Evolutionary conservation across 2,329 filamentous ascomycete genomes (phyloP), one percentile per base, ranked within the genome.

Genomic region (Lachnellula willkommii): DNA sequence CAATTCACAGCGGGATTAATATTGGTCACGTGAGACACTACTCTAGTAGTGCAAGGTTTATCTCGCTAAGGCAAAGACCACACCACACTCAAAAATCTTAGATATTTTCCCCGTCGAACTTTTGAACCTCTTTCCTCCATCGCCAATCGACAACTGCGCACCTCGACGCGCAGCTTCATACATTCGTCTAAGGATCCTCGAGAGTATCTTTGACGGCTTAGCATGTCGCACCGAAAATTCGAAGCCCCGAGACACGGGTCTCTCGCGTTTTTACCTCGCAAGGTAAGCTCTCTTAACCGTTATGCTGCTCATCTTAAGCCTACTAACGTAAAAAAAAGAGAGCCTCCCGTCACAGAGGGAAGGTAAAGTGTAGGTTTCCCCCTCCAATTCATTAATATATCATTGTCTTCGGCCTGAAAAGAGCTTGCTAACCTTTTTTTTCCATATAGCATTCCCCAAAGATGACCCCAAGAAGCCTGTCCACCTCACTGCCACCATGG

Each of bases 381-480:
- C 17, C 39, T 32, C 52, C 11, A 17, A 17, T 24, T 20, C n/a
- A 40, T 26, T 37, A 4, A 32, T 36, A 14, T 12, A 24, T 11
- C 15, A 2, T 22, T 15, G 22, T 46, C 37, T 49, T 22, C 17
- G 26, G 37, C 17, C 45, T 42, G 32, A 39, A 37, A 15, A 48
- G 24, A 50, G 9, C 28, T 50, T 17, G 57, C 60, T 61, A 47
- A 63, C 54, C 62, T 62, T 63, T 63, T 63, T 55, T 56, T 65
- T 54, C 15, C 14, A 61, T 59, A 60, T 55, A 68, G 90, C n/a
- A 79, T 99, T 99, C 87, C 94, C 94, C 75, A 97, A 97, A 88
- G 94, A 99, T 89, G 92, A 99, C 84, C 82, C 91, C 74, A 97
- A 97, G 89, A 95, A 97, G 88, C 90, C 92, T 73, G 90, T 96